Percentiles rank a stretch among this genome's conserved stretches.
phyloP scores from a whole-genome alignment of 2,329 filamentous ascomycete species.

The Purpureocillium lavendulum region DNA sequence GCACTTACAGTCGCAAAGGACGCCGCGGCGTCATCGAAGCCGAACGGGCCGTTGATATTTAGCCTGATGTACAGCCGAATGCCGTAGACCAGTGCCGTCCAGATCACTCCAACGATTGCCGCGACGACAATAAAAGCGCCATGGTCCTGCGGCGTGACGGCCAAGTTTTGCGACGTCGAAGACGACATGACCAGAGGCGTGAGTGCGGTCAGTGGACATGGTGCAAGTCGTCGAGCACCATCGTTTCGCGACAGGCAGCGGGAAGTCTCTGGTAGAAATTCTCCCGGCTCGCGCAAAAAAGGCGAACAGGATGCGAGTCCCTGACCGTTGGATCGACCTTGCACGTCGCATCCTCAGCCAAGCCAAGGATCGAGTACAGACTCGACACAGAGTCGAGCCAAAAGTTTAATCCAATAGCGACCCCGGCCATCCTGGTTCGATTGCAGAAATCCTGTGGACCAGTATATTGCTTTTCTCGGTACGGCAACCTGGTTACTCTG shows the following conservation, averaged over 20 bases:
- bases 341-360: no score
- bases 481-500: background rate
- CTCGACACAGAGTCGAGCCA: no score
- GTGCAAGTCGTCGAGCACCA: no score
- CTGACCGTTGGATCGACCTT: no score
- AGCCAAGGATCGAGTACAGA: no score
- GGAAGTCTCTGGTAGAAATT: background rate
- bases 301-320: no score
- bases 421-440: background rate
- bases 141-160: constrained; percentile 7
- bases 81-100: constrained; percentile 8
- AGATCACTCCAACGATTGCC: constrained; percentile 8
- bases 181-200: background rate
- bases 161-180: constrained; percentile 1
- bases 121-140: constrained; percentile 9
- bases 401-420: background rate
- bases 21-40: constrained; percentile 8
- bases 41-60: constrained; percentile 8
- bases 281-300: no score
- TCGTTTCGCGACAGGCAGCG: no score
- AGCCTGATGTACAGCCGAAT: constrained; percentile 10
- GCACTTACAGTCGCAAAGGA: constrained; percentile 7
- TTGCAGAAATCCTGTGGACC: background rate
- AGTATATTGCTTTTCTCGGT: background rate
- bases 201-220: background rate